Percentiles rank a stretch among this genome's conserved stretches.
Evolutionary conservation across 768 basidiomycete species (phyloP).

Genomic region (Butyriboletus loyo): DNA sequence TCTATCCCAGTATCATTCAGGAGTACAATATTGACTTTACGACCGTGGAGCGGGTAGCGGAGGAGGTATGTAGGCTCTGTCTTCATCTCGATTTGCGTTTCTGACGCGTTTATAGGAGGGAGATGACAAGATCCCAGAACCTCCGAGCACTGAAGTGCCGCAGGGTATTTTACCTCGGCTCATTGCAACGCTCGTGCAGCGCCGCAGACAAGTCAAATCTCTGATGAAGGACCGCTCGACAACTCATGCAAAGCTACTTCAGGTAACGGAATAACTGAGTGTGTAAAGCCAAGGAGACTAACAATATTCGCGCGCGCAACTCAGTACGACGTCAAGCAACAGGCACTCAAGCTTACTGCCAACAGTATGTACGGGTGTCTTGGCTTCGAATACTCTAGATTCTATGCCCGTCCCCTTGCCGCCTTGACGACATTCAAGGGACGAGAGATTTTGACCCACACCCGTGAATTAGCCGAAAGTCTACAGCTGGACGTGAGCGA

Average conservation of each 20-base stretch:
- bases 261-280: conserved; percentile 48
- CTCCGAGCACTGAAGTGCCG: conserved; percentile 63
- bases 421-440: conserved; percentile 97
- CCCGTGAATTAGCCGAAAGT: conserved; percentile 88
- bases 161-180: conserved; percentile 96
- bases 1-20: conserved; percentile 99
- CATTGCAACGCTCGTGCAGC: conserved; percentile 92
- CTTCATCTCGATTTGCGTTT: background rate
- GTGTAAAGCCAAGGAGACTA: background rate
- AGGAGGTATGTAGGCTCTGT: conserved; percentile 41
- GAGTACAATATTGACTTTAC: conserved; percentile 99
- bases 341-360: conserved; percentile 95
- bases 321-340: conserved; percentile 96
- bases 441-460: conserved; percentile 93
- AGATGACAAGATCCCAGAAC: conserved; percentile 88
- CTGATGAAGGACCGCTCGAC: conserved; percentile 88
- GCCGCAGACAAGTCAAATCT: conserved; percentile 86
- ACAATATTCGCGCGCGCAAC: background rate
- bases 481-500: conserved; percentile 81
- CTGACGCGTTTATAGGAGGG: conserved; percentile 38
- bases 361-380: conserved; percentile 99
- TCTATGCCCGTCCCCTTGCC: conserved; percentile 95
- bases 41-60: conserved; percentile 74
- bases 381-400: conserved; percentile 94
- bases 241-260: conserved; percentile 71